Evolutionary conservation across 225 moss, liverwort and hornwort species (phyloP).

Genomic region (Physcomitrellopsis africana): DNA sequence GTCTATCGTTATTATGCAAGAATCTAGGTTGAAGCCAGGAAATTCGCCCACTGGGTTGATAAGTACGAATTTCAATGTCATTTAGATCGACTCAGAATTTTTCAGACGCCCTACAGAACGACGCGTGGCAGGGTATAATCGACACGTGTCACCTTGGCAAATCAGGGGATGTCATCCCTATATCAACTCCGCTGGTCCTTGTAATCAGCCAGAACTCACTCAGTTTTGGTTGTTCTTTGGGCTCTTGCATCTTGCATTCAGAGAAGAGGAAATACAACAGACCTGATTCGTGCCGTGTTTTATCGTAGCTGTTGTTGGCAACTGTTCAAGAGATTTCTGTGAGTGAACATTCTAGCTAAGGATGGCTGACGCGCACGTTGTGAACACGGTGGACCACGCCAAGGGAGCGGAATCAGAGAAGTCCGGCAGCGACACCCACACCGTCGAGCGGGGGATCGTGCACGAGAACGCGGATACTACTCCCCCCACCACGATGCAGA

Average conservation of each 20-base stretch:
- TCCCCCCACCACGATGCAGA: conserved; percentile 31
- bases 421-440: conserved; percentile 6
- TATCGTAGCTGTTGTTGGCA: not conserved
- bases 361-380: conserved; percentile 41
- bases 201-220: not conserved
- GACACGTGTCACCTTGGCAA: not conserved
- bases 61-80: not conserved
- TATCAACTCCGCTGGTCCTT: not conserved
- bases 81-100: not conserved
- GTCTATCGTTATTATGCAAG: too few relatives aligned
- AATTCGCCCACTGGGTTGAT: not conserved
- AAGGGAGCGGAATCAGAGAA: conserved; percentile 34
- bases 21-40: too few relatives aligned
- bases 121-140: not conserved
- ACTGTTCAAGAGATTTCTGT: not conserved
- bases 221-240: too few relatives aligned
- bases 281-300: too few relatives aligned
- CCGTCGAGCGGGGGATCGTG: conserved; percentile 27
- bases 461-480: conserved; percentile 40
- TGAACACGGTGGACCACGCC: conserved; percentile 35
- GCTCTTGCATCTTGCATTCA: too few relatives aligned
- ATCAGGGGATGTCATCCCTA: not conserved
- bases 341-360: not conserved
- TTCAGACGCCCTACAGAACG: not conserved
- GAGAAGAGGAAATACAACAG: too few relatives aligned